Conservation (phyloP, 2,329 filamentous ascomycete genomes). For the Pestalotiopsis fici region DNA sequence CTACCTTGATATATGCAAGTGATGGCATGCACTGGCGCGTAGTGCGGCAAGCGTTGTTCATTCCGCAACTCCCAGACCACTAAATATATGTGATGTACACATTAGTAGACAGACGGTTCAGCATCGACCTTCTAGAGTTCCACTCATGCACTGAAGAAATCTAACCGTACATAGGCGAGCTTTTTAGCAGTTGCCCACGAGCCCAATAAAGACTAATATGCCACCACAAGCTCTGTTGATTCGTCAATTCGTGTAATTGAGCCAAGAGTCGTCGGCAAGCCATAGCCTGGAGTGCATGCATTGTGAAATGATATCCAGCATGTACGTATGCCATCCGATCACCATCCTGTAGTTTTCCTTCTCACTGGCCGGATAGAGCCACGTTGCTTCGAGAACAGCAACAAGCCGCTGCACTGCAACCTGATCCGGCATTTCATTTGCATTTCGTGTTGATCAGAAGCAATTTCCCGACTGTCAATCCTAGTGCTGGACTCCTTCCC, state of each 20-base stretch:
- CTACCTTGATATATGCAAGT: neutral
- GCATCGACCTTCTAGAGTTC: neutral
- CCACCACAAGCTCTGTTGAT: neutral
- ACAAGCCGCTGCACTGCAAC: neutral
- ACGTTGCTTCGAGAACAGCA: neutral
- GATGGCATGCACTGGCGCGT: neutral
- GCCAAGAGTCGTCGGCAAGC: neutral
- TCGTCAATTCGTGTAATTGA: neutral
- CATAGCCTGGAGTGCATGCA: neutral
- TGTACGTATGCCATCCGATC: neutral
- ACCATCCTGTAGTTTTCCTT: too few species aligned
- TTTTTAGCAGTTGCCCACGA: neutral
- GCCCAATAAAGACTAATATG: neutral
- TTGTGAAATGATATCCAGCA: neutral
- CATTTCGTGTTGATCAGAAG: neutral
- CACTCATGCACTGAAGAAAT: neutral
- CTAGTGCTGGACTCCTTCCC: neutral
- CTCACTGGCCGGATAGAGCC: neutral
- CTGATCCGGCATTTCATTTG: neutral
- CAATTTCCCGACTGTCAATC: constrained; percentile 5
- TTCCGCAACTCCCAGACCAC: neutral
- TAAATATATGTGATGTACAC: neutral
- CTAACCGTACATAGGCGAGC: neutral
- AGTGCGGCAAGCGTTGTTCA: neutral
- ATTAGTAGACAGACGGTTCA: neutral